These are phyloP conservation scores for Pseudoturritis turrita DNA, from an alignment of 345 rosid species.

Conservation along the genomic window DNA sequence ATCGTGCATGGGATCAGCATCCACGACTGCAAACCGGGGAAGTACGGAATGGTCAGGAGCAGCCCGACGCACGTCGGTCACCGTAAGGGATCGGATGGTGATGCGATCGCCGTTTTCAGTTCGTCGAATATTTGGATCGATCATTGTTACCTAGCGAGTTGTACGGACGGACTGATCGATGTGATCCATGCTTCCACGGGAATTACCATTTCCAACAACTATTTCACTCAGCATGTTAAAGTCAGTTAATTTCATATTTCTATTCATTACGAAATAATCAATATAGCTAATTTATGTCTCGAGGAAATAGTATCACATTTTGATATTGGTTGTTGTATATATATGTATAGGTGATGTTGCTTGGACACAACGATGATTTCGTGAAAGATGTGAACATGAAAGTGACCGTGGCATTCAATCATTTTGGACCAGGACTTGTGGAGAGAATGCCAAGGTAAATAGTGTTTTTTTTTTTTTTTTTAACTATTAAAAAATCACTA, in stretches of 20 bases:
- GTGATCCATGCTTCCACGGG: constrained; percentile 79
- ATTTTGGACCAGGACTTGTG: constrained; percentile 75
- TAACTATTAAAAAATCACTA: neutral
- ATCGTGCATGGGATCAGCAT: constrained; percentile 83
- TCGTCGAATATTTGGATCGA: constrained; percentile 86
- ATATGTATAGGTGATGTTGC: constrained; percentile 59
- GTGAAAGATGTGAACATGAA: constrained; percentile 73
- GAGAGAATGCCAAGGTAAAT: constrained; percentile 92
- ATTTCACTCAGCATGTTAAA: constrained; percentile 74
- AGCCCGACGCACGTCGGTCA: constrained; percentile 43
- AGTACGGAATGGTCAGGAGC: constrained; percentile 40
- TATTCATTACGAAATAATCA: neutral
- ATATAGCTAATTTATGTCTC: neutral
- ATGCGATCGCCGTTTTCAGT: constrained; percentile 56
- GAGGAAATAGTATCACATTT: neutral
- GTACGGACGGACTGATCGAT: constrained; percentile 77
- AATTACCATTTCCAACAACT: constrained; percentile 80
- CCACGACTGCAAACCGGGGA: constrained; percentile 76
- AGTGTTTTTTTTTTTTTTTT: neutral
- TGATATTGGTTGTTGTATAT: neutral
- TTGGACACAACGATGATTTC: constrained; percentile 75
- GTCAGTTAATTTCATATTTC: constrained; percentile 25
- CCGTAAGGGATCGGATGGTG: constrained; percentile 74
- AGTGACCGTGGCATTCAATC: constrained; percentile 80
- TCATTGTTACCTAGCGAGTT: constrained; percentile 66